phyloP scores from a whole-genome alignment of 352 stramenopile species.

The Phytopythium boreale region DNA sequence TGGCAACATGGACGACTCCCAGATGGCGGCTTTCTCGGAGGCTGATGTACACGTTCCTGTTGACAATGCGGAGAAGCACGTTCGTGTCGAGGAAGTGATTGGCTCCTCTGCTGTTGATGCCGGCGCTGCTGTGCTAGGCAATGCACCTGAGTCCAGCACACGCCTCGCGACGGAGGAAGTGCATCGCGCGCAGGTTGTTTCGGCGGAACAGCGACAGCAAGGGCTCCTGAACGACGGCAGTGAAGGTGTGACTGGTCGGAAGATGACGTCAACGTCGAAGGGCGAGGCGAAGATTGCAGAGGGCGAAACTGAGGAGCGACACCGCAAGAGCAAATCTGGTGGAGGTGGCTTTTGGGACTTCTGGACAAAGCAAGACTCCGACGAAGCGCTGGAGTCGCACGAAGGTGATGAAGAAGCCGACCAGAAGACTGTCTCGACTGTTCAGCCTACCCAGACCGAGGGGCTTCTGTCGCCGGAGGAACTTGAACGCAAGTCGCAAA shows the following conservation, averaged over 20 bases:
- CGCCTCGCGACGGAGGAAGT: too few relatives aligned
- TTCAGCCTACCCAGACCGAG: neutral
- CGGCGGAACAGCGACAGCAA: too few relatives aligned
- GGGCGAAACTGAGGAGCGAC: neutral
- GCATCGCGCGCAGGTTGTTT: too few relatives aligned
- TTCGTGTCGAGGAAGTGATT: too few relatives aligned
- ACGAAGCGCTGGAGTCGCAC: neutral
- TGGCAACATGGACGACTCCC: neutral
- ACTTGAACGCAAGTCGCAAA: neutral
- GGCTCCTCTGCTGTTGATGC: too few relatives aligned
- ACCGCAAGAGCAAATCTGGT: constrained; percentile 6
- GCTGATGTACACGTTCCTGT: too few relatives aligned
- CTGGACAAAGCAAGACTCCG: constrained; percentile 3
- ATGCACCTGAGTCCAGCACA: too few relatives aligned
- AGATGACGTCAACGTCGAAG: neutral
- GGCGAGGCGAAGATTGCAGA: neutral
- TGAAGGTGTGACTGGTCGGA: neutral
- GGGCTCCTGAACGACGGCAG: too few relatives aligned
- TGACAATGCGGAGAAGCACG: too few relatives aligned
- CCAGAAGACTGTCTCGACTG: neutral
- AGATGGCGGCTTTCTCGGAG: too few relatives aligned
- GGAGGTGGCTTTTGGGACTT: constrained; percentile 9
- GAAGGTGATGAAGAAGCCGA: neutral
- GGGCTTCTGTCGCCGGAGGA: too few relatives aligned
- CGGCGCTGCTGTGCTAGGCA: too few relatives aligned